Conservation (phyloP, 108 stramenopile species). For the Nannochloropsis gaditana region DNA sequence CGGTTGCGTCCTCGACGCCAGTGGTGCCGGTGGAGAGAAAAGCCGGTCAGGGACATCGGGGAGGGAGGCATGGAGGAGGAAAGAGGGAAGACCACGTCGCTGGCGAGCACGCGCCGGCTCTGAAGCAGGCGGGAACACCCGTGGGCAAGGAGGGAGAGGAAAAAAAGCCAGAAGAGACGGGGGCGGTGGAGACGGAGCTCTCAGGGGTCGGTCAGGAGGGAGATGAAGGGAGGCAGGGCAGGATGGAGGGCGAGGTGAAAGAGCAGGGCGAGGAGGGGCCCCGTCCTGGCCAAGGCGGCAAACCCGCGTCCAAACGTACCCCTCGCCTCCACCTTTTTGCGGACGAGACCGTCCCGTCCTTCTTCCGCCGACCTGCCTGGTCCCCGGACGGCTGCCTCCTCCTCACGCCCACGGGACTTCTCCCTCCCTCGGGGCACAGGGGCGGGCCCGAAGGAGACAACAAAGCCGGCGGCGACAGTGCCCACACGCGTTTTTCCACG, state of each 20-base stretch:
- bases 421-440: neutral
- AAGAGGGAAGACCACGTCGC: too few species aligned
- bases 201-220: neutral
- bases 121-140: too few species aligned
- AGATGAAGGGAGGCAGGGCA: neutral
- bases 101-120: too few species aligned
- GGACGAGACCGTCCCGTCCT: conserved; percentile 75
- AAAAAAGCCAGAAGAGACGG: neutral
- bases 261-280: neutral
- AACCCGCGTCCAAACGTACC: conserved; percentile 17
- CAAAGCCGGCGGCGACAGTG: neutral
- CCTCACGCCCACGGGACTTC: conserved; percentile 69
- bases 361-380: conserved; percentile 80
- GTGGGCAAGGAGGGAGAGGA: neutral
- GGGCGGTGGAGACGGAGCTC: neutral
- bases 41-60: neutral
- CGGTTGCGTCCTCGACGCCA: neutral
- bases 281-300: neutral
- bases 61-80: neutral
- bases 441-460: neutral
- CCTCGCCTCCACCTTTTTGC: conserved; percentile 63
- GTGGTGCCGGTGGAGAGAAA: neutral
- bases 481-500: neutral
- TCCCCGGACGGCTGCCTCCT: conserved; percentile 83
- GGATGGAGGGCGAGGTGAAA: neutral